A percentile compares a stretch with the other conserved stretches of the same genome.
Evolutionary conservation across 2,329 filamentous ascomycete genomes (phyloP).

Genomic region (Fonsecaea pedrosoi): DNA sequence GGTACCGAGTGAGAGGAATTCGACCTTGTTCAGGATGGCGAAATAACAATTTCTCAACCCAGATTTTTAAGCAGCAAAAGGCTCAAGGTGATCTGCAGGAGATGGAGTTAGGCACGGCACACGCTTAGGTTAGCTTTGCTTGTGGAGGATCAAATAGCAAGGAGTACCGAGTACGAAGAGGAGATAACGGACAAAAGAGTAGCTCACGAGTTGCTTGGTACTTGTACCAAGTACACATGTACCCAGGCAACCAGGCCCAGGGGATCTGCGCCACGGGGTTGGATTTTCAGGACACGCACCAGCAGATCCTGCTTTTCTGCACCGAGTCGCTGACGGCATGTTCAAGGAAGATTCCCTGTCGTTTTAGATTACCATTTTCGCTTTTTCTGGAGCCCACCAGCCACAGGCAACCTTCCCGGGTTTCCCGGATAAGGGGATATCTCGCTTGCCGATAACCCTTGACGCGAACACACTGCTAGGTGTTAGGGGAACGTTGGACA

Average conservation of each 20-base stretch:
- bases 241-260: not conserved
- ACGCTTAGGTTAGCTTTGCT: conserved; percentile 1
- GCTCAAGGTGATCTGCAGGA: conserved; percentile 8
- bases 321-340: not conserved
- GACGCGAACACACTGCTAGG: conserved; percentile 15
- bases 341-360: conserved; percentile 27
- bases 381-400: conserved; percentile 15
- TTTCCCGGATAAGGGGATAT: conserved; percentile 29
- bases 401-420: conserved; percentile 19
- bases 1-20: not conserved
- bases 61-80: conserved; percentile 3
- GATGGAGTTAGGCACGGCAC: not conserved
- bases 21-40: not conserved
- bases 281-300: not conserved
- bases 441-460: conserved; percentile 27
- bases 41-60: conserved; percentile 6
- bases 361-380: conserved; percentile 30
- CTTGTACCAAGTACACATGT: too few species aligned
- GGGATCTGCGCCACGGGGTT: not conserved
- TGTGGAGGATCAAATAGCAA: not conserved
- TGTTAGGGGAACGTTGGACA: not conserved
- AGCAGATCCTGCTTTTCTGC: conserved; percentile 8
- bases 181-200: too few species aligned
- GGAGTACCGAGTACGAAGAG: too few species aligned
- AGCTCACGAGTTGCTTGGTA: too few species aligned